Evolutionary conservation across 441 rosid species (phyloP).

Genomic region (Eutrema salsugineum): DNA sequence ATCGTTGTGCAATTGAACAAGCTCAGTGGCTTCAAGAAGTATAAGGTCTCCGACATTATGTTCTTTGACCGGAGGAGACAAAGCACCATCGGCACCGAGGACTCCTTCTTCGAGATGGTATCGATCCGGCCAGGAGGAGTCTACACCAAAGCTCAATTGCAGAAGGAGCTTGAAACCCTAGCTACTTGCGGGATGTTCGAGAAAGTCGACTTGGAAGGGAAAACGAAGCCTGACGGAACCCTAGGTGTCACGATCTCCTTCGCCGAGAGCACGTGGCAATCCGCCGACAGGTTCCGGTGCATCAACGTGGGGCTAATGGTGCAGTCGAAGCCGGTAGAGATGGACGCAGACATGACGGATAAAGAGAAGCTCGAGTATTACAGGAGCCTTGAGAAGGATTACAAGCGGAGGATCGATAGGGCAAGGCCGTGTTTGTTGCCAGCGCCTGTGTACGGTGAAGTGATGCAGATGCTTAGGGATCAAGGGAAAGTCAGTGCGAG

Average conservation of each 20-base stretch:
- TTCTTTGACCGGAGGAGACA: slow-evolving; percentile 64
- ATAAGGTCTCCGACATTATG: slow-evolving; percentile 70
- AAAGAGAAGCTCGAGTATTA: slow-evolving; percentile 89
- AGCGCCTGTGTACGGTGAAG: slow-evolving; percentile 46
- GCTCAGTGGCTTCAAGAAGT: slow-evolving; percentile 79
- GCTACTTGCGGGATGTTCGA: slow-evolving; percentile 98
- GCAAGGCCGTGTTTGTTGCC: slow-evolving; percentile 87
- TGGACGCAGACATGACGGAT: slow-evolving; percentile 95
- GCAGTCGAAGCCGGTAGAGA: slow-evolving; percentile 80
- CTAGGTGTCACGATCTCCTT: slow-evolving; percentile 64
- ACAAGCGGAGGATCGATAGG: slow-evolving; percentile 72
- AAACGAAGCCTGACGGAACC: slow-evolving; percentile 83
- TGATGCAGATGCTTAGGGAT: slow-evolving; percentile 65
- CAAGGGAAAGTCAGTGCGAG: slow-evolving; percentile 88
- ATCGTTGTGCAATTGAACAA: slow-evolving; percentile 71
- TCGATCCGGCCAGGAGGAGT: slow-evolving; percentile 78
- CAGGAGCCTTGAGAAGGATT: slow-evolving; percentile 80
- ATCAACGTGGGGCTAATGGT: slow-evolving; percentile 86
- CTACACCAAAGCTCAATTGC: slow-evolving; percentile 77
- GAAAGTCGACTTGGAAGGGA: slow-evolving; percentile 87
- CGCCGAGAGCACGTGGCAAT: slow-evolving; percentile 89
- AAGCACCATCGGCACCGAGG: slow-evolving; percentile 73
- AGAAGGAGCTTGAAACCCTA: slow-evolving; percentile 83
- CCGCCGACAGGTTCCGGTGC: slow-evolving; percentile 78
- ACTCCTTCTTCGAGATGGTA: slow-evolving; percentile 97